Base-by-base conservation (phyloP, 2,329 filamentous ascomycete species). In the Geosmithia morbida region DNA sequence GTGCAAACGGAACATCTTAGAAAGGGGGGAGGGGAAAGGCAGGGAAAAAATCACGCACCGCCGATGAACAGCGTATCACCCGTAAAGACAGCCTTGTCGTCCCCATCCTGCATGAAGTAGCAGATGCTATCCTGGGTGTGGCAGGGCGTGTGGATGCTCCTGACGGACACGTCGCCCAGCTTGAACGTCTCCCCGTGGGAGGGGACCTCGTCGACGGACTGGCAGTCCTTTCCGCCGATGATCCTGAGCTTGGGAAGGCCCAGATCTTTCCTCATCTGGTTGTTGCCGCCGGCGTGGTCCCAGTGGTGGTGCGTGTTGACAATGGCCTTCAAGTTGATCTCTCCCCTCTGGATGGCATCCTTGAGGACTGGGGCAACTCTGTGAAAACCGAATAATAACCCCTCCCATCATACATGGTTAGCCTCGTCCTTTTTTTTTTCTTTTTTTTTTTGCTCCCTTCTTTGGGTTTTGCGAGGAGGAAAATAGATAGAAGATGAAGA, bases 111-210 rank as follows among this genome's bases (percentile, higher is more conserved):
- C 70, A 92, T 81, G 55, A 81, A 87, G 70, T 82, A 98, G 72
- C 92, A 98, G 61, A 98, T 95, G 64, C 89, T 96, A 68, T 98
- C 92, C 68, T 96, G 89, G 1, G 92, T 98, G 63, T 98, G 92
- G 64, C 92, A 98, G 2, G 92, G 92, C 13, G 92, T 98, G 66
- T 97, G 85, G n/a, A 97, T 70, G 20, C 86, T 85, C 60, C 78
- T 90, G 49, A 96, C 83, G 14, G 76, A 74, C 62, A 98, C 92
- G 54, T 75, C 74, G 48, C 92, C 92, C 51, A 98, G 79, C 52
- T 78, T 83, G 71, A 96, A 95, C 2, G 72, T 78, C 53, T 87
- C 79, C 40, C 81, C 79, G 61, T 97, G 77, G 2, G 68, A 66
- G 0, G 90, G 90, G 0, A 84, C 94, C 55, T 72, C 72, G 20